Conservation (phyloP, 441 rosid species). For the Geranium incanum region DNA sequence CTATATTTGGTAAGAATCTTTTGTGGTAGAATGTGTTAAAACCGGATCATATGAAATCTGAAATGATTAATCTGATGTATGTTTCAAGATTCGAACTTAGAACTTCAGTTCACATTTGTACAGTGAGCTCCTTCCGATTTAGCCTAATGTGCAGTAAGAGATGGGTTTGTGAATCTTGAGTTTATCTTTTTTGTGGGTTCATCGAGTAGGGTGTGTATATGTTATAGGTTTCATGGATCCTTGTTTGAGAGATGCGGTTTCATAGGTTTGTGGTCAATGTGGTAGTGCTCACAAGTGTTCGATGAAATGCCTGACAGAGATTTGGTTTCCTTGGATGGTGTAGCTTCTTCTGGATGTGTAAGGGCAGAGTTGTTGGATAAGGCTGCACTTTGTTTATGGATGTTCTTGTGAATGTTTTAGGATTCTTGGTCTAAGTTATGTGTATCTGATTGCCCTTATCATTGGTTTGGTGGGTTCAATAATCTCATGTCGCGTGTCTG, state of each 20-base stretch:
- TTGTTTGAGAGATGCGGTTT: background rate
- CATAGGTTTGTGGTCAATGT: conserved; percentile 22
- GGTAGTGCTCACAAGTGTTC: conserved; percentile 21
- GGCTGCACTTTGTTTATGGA: background rate
- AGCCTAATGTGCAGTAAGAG: too few species aligned
- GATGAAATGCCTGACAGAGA: conserved; percentile 32
- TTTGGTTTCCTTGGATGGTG: conserved; percentile 17
- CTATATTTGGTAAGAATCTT: too few species aligned
- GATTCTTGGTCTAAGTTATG: conserved; percentile 21
- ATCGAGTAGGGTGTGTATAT: background rate
- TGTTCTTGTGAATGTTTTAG: conserved; percentile 1
- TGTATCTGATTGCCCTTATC: too few species aligned
- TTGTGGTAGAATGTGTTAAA: too few species aligned
- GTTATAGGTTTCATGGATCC: conserved; percentile 12
- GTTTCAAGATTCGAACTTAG: too few species aligned
- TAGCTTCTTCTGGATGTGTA: too few species aligned
- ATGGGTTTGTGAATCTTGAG: background rate
- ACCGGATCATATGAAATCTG: too few species aligned
- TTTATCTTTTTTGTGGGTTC: background rate
- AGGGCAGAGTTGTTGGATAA: too few species aligned
- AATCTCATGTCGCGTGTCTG: conserved; percentile 12
- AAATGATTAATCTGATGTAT: too few species aligned
- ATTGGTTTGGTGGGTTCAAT: conserved; percentile 16
- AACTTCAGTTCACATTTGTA: too few species aligned
- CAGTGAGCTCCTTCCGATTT: too few species aligned